Conservation (phyloP, 2,329 filamentous ascomycete genomes). For the Aspergillus fijiensis region DNA sequence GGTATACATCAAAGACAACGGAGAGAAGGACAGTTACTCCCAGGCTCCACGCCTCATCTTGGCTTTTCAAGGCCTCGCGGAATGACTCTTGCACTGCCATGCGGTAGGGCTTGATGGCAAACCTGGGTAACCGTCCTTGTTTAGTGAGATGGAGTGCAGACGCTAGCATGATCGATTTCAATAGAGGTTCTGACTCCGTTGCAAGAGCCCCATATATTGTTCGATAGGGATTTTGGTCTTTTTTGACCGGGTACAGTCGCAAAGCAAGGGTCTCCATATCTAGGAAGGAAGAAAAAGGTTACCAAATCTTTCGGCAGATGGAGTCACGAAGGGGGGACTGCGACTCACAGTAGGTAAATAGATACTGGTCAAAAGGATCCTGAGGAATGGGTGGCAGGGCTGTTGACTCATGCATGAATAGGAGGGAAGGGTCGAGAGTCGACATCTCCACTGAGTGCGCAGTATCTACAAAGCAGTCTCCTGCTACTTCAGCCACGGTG, state of each 20-base stretch:
- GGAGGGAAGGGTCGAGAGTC: no score
- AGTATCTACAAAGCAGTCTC: no score
- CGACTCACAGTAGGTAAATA: no score
- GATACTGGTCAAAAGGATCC: no score
- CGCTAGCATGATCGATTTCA: conserved; percentile 1
- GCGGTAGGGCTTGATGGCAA: not conserved
- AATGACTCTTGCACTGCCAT: not conserved
- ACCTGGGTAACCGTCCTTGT: not conserved
- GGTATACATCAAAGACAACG: not conserved
- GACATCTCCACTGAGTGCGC: no score
- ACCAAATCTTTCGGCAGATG: not conserved
- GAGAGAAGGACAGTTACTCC: not conserved
- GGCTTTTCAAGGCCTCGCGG: not conserved
- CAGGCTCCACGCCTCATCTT: not conserved
- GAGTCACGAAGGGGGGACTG: no score
- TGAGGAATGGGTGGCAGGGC: no score
- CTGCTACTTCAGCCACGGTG: no score
- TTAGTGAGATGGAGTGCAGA: not conserved
- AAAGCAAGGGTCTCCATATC: not conserved
- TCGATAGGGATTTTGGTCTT: not conserved
- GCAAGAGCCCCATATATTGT: not conserved
- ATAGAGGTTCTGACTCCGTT: not conserved
- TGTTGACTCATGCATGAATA: no score
- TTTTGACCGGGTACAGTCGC: conserved; percentile 1
- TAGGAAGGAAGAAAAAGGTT: not conserved